Conservation (phyloP, 345 rosid genomes). For the Eucalyptus pauciflora region DNA sequence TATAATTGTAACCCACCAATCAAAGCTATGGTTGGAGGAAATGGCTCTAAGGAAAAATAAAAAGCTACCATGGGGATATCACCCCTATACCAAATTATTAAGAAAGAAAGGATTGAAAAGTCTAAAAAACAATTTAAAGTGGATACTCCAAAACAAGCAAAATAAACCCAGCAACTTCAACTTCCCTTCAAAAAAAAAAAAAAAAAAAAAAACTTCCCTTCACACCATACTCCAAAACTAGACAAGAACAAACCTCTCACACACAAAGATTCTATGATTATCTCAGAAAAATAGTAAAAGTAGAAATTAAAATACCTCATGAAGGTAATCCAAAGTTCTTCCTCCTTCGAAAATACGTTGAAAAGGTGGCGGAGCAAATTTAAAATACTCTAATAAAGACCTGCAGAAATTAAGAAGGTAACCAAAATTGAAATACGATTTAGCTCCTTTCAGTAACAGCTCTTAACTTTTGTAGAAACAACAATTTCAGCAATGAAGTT, state of each 20-base stretch:
- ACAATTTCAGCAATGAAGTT: background rate
- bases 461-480: background rate
- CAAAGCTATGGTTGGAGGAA: background rate
- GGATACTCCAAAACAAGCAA: background rate
- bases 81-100: background rate
- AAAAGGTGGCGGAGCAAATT: constrained; percentile 74
- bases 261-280: background rate
- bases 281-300: background rate
- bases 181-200: background rate
- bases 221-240: background rate
- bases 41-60: background rate
- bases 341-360: constrained; percentile 38
- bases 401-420: constrained; percentile 22
- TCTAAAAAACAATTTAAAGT: background rate
- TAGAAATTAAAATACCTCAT: constrained; percentile 24
- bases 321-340: constrained; percentile 6
- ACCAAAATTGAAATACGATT: background rate
- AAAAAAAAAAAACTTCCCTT: background rate
- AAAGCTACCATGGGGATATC: background rate
- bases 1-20: background rate
- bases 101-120: background rate
- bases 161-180: background rate
- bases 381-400: constrained; percentile 56
- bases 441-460: background rate
- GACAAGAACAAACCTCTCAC: background rate